Evolutionary conservation across 495 filamentous ascomycete genomes (phyloP).

Genomic region (Penicillium canariense): DNA sequence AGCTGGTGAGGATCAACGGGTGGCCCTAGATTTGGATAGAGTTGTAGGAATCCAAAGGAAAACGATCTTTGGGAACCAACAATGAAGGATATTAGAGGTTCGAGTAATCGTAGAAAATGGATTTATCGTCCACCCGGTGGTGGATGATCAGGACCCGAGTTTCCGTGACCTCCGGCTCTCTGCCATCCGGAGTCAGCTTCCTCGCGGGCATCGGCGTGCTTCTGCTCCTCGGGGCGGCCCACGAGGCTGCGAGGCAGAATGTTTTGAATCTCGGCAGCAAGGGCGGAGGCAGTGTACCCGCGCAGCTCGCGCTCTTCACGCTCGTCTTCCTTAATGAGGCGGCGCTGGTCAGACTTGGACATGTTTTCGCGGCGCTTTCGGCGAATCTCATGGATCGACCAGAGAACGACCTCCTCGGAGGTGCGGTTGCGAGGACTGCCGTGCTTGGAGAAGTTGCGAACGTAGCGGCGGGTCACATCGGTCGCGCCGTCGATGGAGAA

Average conservation of each 20-base stretch:
- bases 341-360: constrained; percentile 74
- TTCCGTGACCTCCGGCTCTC: constrained; percentile 49
- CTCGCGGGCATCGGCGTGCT: constrained; percentile 49
- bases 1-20: constrained; percentile 7
- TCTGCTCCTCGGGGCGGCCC: constrained; percentile 39
- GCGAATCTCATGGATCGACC: constrained; percentile 87
- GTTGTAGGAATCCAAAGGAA: background rate
- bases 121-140: constrained; percentile 38
- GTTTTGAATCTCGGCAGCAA: constrained; percentile 61
- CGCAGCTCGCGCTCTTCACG: constrained; percentile 83
- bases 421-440: constrained; percentile 68
- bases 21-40: constrained; percentile 15
- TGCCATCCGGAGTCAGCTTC: constrained; percentile 66
- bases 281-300: constrained; percentile 66
- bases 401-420: constrained; percentile 85
- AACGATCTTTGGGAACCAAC: background rate
- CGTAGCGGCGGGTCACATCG: constrained; percentile 94
- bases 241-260: constrained; percentile 44
- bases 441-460: constrained; percentile 73
- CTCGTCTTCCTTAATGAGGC: constrained; percentile 84
- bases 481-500: constrained; percentile 94
- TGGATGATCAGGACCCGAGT: constrained; percentile 40
- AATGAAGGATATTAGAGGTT: background rate
- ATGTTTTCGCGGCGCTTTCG: constrained; percentile 73
- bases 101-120: background rate